Conservation (phyloP, 192 early-diverging fungal species). For the Allomyces arbusculus region DNA sequence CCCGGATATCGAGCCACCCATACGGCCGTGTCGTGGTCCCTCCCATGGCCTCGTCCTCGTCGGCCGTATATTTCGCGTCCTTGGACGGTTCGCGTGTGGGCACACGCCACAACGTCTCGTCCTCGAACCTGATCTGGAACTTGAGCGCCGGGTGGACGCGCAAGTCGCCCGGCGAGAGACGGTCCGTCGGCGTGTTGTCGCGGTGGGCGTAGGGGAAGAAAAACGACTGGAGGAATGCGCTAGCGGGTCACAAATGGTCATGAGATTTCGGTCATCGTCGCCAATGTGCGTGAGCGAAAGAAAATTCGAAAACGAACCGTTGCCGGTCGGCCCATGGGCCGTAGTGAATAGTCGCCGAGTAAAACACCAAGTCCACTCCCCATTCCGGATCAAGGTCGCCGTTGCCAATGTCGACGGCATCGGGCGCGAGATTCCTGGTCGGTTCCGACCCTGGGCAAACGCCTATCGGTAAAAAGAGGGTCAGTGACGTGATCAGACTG, state of each 20-base stretch:
- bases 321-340: slow-evolving; percentile 69
- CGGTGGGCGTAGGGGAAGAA: slow-evolving; percentile 53
- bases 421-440: slow-evolving; percentile 1
- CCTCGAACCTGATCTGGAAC: slow-evolving; percentile 36
- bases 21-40: slow-evolving; percentile 26
- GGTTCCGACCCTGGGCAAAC: too few species aligned
- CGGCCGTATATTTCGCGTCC: slow-evolving; percentile 31
- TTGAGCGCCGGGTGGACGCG: slow-evolving; percentile 34
- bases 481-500: too few species aligned
- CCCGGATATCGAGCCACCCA: slow-evolving; percentile 52
- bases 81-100: slow-evolving; percentile 54
- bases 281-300: not conserved
- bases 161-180: slow-evolving; percentile 25
- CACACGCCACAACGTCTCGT: slow-evolving; percentile 30
- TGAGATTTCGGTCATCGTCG: not conserved
- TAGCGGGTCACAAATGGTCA: slow-evolving; percentile 6
- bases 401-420: slow-evolving; percentile 20
- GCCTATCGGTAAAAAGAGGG: too few species aligned
- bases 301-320: slow-evolving; percentile 12
- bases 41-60: slow-evolving; percentile 8
- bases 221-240: slow-evolving; percentile 38
- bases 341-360: slow-evolving; percentile 40
- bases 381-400: slow-evolving; percentile 46
- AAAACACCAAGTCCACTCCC: slow-evolving; percentile 35
- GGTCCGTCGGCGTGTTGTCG: slow-evolving; percentile 19